Conservation (phyloP, 495 filamentous ascomycete genomes). For the Aspergillus olivimuriae region DNA sequence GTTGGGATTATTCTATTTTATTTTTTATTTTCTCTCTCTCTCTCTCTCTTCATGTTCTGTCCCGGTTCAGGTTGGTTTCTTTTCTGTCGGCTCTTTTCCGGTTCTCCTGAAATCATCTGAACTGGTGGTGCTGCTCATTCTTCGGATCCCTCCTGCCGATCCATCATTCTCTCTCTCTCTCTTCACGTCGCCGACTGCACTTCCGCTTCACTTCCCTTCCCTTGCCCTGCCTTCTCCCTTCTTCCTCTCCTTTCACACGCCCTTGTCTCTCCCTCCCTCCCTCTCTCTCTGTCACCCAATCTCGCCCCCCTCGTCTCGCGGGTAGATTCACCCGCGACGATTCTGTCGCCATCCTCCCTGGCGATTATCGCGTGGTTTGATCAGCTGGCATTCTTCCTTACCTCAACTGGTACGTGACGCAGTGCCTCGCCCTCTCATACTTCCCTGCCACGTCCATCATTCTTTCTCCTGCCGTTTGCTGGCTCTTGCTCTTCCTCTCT, state of each 20-base stretch:
- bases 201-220: not conserved
- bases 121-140: too few relatives aligned
- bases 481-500: not conserved
- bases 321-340: conserved; percentile 6
- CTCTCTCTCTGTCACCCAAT: conserved; percentile 12
- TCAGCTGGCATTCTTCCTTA: conserved; percentile 24
- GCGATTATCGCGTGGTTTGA: conserved; percentile 26
- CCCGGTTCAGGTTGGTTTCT: not conserved
- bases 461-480: conserved; percentile 5
- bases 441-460: not conserved
- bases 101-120: too few relatives aligned
- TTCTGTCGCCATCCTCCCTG: too few relatives aligned
- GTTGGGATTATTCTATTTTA: not conserved
- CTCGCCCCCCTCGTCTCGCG: not conserved
- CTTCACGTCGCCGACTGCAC: not conserved
- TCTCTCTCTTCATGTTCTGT: not conserved
- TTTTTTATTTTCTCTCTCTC: not conserved
- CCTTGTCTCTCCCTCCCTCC: conserved; percentile 1
- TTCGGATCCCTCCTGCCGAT: conserved; percentile 40
- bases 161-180: conserved; percentile 13
- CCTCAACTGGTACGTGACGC: conserved; percentile 10
- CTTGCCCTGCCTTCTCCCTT: conserved; percentile 7
- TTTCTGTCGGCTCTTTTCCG: not conserved
- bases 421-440: not conserved
- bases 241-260: conserved; percentile 8